These are phyloP conservation scores for Plantago coronopus DNA, from an alignment of 305 asterid species.

Conservation along the genomic window DNA sequence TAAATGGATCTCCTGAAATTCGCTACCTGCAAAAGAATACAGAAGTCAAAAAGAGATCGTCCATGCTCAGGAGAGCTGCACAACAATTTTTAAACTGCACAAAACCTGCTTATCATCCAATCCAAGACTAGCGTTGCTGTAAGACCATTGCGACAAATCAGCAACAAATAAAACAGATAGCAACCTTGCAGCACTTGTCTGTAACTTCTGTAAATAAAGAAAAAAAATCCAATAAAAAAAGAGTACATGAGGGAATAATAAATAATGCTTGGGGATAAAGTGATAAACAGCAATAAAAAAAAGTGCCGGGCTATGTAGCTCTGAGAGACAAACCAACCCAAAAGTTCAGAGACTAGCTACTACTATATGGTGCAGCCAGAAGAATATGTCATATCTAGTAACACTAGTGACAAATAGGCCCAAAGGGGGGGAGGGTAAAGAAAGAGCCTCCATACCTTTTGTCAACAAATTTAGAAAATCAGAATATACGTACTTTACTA, in stretches of 20 bases:
- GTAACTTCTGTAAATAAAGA: constrained; percentile 61
- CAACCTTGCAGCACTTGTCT: constrained; percentile 68
- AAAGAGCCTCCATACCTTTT: too few relatives aligned
- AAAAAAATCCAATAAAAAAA: constrained; percentile 16
- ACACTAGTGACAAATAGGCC: too few relatives aligned
- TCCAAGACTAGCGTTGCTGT: constrained; percentile 62
- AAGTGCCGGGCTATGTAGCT: background rate
- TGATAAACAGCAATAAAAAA: too few relatives aligned
- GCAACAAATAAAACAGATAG: constrained; percentile 57
- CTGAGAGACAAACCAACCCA: constrained; percentile 23
- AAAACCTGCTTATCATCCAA: constrained; percentile 86
- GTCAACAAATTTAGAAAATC: too few relatives aligned
- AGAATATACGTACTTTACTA: too few relatives aligned
- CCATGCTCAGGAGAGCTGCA: constrained; percentile 19
- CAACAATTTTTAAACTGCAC: constrained; percentile 18
- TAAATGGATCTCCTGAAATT: constrained; percentile 52
- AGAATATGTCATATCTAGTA: too few relatives aligned
- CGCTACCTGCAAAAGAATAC: constrained; percentile 49
- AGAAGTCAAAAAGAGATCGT: constrained; percentile 23
- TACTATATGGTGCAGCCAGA: background rate
- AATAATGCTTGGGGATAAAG: background rate
- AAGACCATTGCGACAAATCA: constrained; percentile 45
- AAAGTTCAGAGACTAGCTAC: too few relatives aligned
- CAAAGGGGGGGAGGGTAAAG: too few relatives aligned
- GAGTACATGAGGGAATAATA: constrained; percentile 12